Percentiles rank a stretch among this genome's conserved stretches.
These are phyloP conservation scores for Penicillium egyptiacum DNA, from an alignment of 495 filamentous ascomycete genomes.

Conservation along the genomic window DNA sequence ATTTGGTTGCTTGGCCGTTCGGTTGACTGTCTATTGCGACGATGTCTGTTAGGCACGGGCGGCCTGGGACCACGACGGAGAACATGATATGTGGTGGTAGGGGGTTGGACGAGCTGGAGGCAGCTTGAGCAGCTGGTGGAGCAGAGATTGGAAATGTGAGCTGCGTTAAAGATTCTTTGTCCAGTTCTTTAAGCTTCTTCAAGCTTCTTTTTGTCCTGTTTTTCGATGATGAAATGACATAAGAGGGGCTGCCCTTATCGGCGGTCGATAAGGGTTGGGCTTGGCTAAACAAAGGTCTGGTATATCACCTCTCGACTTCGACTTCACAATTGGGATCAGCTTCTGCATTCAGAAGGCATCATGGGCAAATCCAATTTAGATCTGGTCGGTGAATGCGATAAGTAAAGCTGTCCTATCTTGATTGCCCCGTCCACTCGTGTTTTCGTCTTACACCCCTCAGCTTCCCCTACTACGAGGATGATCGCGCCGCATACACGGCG, in stretches of 20 bases:
- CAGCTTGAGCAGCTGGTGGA: not conserved
- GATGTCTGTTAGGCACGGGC: conserved; percentile 62
- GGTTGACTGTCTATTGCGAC: conserved; percentile 50
- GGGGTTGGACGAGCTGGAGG: not conserved
- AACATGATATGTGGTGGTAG: conserved; percentile 43
- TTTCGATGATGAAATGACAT: conserved; percentile 31
- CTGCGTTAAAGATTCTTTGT: conserved; percentile 5
- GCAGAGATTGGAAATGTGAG: not conserved
- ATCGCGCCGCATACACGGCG: conserved; percentile 49
- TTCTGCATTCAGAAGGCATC: conserved; percentile 3
- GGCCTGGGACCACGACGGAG: conserved; percentile 56
- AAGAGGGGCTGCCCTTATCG: conserved; percentile 31
- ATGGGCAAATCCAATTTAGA: conserved; percentile 56
- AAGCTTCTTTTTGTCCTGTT: conserved; percentile 8
- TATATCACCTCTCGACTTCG: not conserved
- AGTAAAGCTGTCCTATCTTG: conserved; percentile 37
- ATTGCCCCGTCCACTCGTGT: conserved; percentile 17
- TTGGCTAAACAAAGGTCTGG: not conserved
- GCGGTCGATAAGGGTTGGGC: conserved; percentile 32
- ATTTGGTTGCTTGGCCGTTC: conserved; percentile 60
- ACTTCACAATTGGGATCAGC: not conserved
- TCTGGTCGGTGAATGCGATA: conserved; percentile 61
- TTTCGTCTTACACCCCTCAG: conserved; percentile 38
- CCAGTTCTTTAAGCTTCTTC: conserved; percentile 1
- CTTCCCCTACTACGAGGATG: conserved; percentile 65